Evolutionary conservation across 495 filamentous ascomycete genomes (phyloP).

Genomic region (Oidiodendron maius): DNA sequence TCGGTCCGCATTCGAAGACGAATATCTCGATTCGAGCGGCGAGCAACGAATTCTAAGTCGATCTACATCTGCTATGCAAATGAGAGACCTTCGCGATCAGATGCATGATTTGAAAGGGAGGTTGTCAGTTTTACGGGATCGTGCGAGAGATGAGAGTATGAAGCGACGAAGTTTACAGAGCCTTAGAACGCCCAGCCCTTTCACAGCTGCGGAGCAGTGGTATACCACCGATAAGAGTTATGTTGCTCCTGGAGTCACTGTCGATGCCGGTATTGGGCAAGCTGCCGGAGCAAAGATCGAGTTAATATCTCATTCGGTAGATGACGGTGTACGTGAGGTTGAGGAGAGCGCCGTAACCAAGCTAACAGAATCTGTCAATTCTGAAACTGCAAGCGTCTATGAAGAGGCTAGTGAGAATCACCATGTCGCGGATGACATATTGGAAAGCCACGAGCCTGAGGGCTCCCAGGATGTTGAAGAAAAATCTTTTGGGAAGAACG

Average conservation of each 20-base stretch:
- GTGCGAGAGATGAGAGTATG: slow-evolving; percentile 75
- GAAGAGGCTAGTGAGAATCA: slow-evolving; percentile 51
- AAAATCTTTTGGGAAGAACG: slow-evolving; percentile 3
- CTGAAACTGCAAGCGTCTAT: slow-evolving; percentile 47
- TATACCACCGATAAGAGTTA: slow-evolving; percentile 51
- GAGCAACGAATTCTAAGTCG: slow-evolving; percentile 34
- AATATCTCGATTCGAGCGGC: slow-evolving; percentile 11
- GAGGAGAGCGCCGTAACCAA: background rate
- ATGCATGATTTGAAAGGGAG: slow-evolving; percentile 92
- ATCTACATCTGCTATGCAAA: slow-evolving; percentile 59
- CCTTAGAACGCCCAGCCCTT: slow-evolving; percentile 77
- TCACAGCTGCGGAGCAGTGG: slow-evolving; percentile 74
- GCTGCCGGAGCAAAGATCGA: slow-evolving; percentile 18
- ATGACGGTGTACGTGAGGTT: background rate
- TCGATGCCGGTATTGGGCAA: slow-evolving; percentile 31
- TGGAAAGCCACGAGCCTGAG: slow-evolving; percentile 3
- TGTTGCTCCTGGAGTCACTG: slow-evolving; percentile 25
- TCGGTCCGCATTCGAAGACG: slow-evolving; percentile 12
- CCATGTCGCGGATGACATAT: slow-evolving; percentile 2
- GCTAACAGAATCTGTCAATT: slow-evolving; percentile 21
- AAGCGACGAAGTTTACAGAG: slow-evolving; percentile 79
- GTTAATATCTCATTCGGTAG: slow-evolving; percentile 22
- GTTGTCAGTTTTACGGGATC: slow-evolving; percentile 77
- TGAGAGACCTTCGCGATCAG: slow-evolving; percentile 81
- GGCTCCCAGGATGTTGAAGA: slow-evolving; percentile 5